Conservation (phyloP, 2,329 filamentous ascomycete genomes). For the Gyromitra esculenta region DNA sequence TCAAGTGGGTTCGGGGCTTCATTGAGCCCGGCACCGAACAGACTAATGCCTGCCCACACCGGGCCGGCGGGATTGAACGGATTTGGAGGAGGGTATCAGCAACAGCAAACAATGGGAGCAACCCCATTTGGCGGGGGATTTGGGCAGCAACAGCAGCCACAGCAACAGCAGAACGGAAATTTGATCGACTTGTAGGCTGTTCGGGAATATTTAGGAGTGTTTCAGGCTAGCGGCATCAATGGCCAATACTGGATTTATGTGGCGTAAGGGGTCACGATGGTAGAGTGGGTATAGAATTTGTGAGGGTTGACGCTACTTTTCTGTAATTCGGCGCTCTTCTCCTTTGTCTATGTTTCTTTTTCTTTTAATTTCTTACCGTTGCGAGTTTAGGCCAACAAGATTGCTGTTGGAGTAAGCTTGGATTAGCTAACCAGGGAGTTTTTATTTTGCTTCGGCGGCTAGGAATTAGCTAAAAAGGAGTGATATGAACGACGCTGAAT, state of each 20-base stretch:
- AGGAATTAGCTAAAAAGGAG: slow-evolving; percentile 19
- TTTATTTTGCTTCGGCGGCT: slow-evolving; percentile 29
- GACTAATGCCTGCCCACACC: slow-evolving; percentile 66
- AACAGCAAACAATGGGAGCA: slow-evolving; percentile 60
- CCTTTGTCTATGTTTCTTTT: slow-evolving; percentile 29
- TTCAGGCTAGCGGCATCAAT: slow-evolving; percentile 8
- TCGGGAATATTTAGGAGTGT: not conserved
- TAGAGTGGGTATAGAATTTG: slow-evolving; percentile 50
- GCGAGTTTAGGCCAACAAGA: slow-evolving; percentile 19
- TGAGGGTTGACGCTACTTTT: slow-evolving; percentile 37
- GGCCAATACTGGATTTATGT: slow-evolving; percentile 28
- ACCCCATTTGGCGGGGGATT: slow-evolving; percentile 66
- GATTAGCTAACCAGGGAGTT: slow-evolving; percentile 30
- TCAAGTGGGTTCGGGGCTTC: slow-evolving; percentile 57
- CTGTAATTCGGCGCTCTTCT: slow-evolving; percentile 43
- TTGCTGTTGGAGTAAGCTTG: slow-evolving; percentile 33
- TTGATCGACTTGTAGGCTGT: slow-evolving; percentile 70
- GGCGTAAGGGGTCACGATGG: slow-evolving; percentile 24
- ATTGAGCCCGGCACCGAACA: slow-evolving; percentile 41
- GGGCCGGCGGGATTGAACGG: slow-evolving; percentile 66
- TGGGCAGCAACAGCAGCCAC: slow-evolving; percentile 63
- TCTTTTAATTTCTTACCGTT: slow-evolving; percentile 29
- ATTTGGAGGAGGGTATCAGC: slow-evolving; percentile 62
- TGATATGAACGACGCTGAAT: slow-evolving; percentile 17
- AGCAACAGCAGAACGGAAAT: slow-evolving; percentile 69